phyloP scores from a whole-genome alignment of 805 yeast species.

The Kluyveromyces aestuarii region DNA sequence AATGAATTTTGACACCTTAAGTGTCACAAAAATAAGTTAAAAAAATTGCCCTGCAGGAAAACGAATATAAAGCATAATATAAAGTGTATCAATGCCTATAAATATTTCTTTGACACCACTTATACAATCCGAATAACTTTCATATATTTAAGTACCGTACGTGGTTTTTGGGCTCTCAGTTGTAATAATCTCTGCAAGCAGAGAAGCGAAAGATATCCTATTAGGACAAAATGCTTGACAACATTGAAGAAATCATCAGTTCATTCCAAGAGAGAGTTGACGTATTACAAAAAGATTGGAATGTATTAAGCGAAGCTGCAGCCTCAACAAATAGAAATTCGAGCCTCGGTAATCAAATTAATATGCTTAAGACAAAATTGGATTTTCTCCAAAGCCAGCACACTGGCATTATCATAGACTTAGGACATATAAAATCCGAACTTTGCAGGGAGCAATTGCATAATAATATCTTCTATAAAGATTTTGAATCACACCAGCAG shows the following conservation, averaged over 20 bases:
- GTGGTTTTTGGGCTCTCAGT: no score
- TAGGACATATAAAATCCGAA: conserved; percentile 10
- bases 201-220: background rate
- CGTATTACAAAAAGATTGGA: conserved; percentile 11
- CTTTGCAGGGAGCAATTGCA: background rate
- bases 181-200: background rate
- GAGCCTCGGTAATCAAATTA: background rate
- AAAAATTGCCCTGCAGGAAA: background rate
- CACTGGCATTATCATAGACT: conserved; percentile 13
- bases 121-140: no score
- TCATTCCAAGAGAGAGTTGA: conserved; percentile 11
- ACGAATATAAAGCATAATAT: background rate
- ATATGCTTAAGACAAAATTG: conserved; percentile 9
- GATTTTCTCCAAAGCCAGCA: conserved; percentile 14
- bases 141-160: no score
- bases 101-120: no score
- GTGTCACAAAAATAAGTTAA: background rate
- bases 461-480: background rate
- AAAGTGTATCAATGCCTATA: no score
- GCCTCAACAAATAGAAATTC: background rate
- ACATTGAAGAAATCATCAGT: conserved; percentile 6
- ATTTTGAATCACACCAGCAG: background rate
- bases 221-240: conserved; percentile 1
- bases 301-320: conserved; percentile 1
- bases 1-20: background rate